Evolutionary conservation across 2,329 filamentous ascomycete species (phyloP).

Genomic region (Septoria linicola): DNA sequence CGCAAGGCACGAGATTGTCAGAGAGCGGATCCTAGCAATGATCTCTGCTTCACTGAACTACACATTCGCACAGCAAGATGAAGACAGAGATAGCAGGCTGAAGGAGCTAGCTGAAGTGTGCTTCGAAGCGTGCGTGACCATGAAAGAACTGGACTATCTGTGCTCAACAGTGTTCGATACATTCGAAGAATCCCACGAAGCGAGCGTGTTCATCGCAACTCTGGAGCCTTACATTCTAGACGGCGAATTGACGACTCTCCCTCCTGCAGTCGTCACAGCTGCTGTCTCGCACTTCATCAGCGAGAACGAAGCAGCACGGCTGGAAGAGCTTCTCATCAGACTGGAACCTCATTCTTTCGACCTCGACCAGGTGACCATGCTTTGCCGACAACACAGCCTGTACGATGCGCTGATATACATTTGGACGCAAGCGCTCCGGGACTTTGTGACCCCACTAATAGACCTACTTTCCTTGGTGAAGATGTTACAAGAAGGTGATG

Average conservation of each 20-base stretch:
- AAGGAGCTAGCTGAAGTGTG: constrained; percentile 78
- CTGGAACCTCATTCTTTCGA: constrained; percentile 89
- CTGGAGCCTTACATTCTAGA: constrained; percentile 87
- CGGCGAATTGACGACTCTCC: constrained; percentile 69
- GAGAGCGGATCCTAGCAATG: constrained; percentile 87
- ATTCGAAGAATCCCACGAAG: constrained; percentile 74
- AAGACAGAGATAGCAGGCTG: constrained; percentile 58
- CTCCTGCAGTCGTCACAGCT: constrained; percentile 80
- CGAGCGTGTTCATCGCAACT: constrained; percentile 79
- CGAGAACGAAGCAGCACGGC: constrained; percentile 69
- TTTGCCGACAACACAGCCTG: constrained; percentile 88
- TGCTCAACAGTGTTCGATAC: constrained; percentile 89
- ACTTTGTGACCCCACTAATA: constrained; percentile 87
- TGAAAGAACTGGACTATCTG: constrained; percentile 76
- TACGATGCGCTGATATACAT: constrained; percentile 97
- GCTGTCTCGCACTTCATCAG: constrained; percentile 78
- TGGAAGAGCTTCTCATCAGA: constrained; percentile 93
- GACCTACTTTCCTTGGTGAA: constrained; percentile 70
- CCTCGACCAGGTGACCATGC: constrained; percentile 82
- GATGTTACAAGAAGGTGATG: constrained; percentile 53
- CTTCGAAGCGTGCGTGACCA: constrained; percentile 76
- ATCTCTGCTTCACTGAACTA: constrained; percentile 89
- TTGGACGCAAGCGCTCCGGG: constrained; percentile 86
- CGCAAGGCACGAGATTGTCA: constrained; percentile 76
- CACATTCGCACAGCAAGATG: constrained; percentile 67